Evolutionary conservation across 176 grass and related monocot species (phyloP).

Genomic region (Pharus latifolius): DNA sequence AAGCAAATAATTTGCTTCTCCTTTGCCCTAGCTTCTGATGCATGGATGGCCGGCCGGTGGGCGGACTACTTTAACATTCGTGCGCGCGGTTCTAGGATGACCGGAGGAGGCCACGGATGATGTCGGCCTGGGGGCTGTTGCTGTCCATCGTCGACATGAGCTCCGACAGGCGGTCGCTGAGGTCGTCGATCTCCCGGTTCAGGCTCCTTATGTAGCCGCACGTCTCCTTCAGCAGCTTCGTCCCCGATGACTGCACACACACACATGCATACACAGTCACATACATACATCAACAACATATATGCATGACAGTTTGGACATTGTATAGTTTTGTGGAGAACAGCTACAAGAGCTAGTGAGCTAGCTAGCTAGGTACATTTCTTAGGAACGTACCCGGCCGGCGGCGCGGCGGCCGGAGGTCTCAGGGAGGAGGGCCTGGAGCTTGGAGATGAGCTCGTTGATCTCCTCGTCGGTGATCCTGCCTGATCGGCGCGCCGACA

Average conservation of each 20-base stretch:
- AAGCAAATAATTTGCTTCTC: no score
- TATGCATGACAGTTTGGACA: no score
- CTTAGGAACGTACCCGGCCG: slow-evolving; percentile 15
- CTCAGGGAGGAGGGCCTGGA: slow-evolving; percentile 35
- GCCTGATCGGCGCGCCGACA: slow-evolving; percentile 7
- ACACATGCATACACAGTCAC: no score
- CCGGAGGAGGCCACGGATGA: slow-evolving; percentile 11
- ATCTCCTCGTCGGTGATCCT: slow-evolving; percentile 41
- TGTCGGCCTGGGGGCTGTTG: slow-evolving; percentile 14
- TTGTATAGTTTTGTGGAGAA: no score
- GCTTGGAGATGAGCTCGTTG: slow-evolving; percentile 85
- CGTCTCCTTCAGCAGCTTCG: slow-evolving; percentile 16
- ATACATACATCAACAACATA: not conserved
- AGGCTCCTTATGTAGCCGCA: slow-evolving; percentile 24
- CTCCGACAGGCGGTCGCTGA: slow-evolving; percentile 13
- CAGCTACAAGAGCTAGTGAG: no score
- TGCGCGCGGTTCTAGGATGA: no score
- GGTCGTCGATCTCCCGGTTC: slow-evolving; percentile 17
- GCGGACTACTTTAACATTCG: no score
- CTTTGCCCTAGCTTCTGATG: no score
- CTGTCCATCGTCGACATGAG: slow-evolving; percentile 25
- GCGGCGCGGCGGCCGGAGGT: not conserved
- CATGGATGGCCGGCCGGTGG: no score
- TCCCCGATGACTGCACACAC: not conserved
- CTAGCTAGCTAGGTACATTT: no score